phyloP scores from a whole-genome alignment of 805 yeast genomes.

The Myxozyma monticola region DNA sequence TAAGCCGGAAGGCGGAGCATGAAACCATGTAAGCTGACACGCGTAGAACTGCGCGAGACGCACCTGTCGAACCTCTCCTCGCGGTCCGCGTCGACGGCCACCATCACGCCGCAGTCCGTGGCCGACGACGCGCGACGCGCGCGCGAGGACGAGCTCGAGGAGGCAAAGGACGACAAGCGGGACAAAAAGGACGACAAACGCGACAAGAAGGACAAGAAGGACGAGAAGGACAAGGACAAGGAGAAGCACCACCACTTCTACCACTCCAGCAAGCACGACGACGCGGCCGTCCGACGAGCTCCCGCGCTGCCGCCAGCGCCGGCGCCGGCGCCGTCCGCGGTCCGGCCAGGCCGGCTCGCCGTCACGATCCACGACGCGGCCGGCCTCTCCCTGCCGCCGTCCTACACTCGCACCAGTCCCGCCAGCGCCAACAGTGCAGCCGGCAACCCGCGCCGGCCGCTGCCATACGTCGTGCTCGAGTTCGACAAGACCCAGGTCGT shows the following conservation, averaged over 20 bases:
- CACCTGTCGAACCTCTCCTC: conserved; percentile 38
- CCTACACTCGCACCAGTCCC: conserved; percentile 25
- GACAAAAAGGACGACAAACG: neutral
- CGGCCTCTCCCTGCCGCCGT: conserved; percentile 61
- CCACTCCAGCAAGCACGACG: conserved; percentile 21
- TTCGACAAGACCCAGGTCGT: conserved; percentile 92
- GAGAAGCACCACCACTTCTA: conserved; percentile 20
- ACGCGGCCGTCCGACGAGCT: conserved; percentile 2
- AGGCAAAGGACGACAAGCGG: too few relatives aligned
- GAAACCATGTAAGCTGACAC: too few relatives aligned
- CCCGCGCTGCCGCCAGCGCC: conserved; percentile 3
- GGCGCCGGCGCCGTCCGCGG: conserved; percentile 31
- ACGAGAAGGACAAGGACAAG: conserved; percentile 7
- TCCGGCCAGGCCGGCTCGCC: conserved; percentile 70
- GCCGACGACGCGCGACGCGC: conserved; percentile 3
- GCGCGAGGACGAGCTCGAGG: conserved; percentile 3
- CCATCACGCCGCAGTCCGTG: conserved; percentile 24
- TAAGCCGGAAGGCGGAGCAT: too few relatives aligned
- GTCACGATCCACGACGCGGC: conserved; percentile 73
- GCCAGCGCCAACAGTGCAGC: conserved; percentile 11
- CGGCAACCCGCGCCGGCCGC: conserved; percentile 46
- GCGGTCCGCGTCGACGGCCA: conserved; percentile 32
- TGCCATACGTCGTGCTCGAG: conserved; percentile 83
- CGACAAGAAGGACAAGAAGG: neutral
- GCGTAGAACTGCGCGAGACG: conserved; percentile 46